Evolutionary conservation across 1,139 yeast species (phyloP), one percentile per base, ranked within the genome.

Genomic region (Entelexis sorbosivorans): DNA sequence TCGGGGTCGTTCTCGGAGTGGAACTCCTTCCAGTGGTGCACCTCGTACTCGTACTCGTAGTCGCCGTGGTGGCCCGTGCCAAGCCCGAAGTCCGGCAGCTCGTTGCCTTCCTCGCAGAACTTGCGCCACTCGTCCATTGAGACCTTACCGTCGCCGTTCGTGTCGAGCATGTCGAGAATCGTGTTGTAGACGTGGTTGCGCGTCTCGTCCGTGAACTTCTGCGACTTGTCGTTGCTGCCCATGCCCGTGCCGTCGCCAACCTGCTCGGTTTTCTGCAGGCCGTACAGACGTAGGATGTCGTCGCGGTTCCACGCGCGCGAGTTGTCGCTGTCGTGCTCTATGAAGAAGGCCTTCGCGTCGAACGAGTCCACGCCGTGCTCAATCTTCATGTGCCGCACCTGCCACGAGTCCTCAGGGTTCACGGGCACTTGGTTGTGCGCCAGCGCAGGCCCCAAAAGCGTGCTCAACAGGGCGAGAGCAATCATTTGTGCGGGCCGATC

Each of bases 21-120:
- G 65, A 76, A 85, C 66, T 87, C 73, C 57, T 81, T 78, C 96
- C 97, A 91, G 66, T 91, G 97, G 65, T 91, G 97, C 61, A 59
- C 60, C 56, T 89, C 96, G 63, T 88, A 89, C 64, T 89, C 97
- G 59, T 78, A 76, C 66, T 91, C 98, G 63, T 88, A 91, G 68
- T 87, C 96, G 48, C 89, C 82, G 68, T 89, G 97, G 64, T 89
- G 97, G 17, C 98, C 97, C n/a, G 86, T 91, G 20, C 96, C 97
- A 56, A 82, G 81, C 9, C 96, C 95, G 64, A 88, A 79, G 66
- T 91, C 97, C 1, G 97, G 97, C 63, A 91, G 75, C 57, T 77
- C 77, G 2, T 84, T 82, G 6, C 94, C 94, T 9, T 66, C 67
- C 2, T 66, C 66, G 9, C 76, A 73, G 67, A 77, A 89, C n/a